Base-by-base conservation (phyloP, 192 early-diverging fungal species). In the Podila verticillata region DNA sequence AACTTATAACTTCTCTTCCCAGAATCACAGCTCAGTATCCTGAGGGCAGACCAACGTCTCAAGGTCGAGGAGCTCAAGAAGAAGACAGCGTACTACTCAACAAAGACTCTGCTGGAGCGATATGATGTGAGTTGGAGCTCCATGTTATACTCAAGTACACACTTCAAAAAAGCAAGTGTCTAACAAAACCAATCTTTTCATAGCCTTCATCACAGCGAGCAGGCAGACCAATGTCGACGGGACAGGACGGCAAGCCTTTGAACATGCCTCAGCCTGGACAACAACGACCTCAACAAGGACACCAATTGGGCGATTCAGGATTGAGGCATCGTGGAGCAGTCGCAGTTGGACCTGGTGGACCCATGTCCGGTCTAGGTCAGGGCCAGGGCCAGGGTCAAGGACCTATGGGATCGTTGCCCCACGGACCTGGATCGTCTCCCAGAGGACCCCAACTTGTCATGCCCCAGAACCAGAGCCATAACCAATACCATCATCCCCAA, bases 1-100 rank as follows among this genome's bases (percentile, higher is more conserved):
- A 63, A 13, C 47, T 6, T 28, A 24, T 7, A 7, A 9, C 15
- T n/a, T 44, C 4, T 29, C 51, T 5, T 4, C 22, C 2, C 39
- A 84, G 83, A 86, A 65, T 63, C 84, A 5, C 70, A 85, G 51
- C 68, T 89, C 19, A 56, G 54, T 28, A 58, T 72, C 19, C 82
- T 89, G 30, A 63, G 84, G 48, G 83, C 84, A 17, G 74, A 93
- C 64, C 87, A 92, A 67, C 93, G 91, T 67, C 87, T 85, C 54
- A 89, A 93, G 81, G 81, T 98, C 12, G 96, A 99, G 65, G 97
- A 96, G 81, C 86, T 99, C 66, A 99, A 99, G 85, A 96, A 97
- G 70, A 96, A 95, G 80, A 96, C 95, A 0, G 91, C 93, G 0
- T 99, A 94, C 78, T 95, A 97, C 68, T 84, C 91, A 29, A 97